Evolutionary conservation across 2,329 filamentous ascomycete genomes (phyloP).

Genomic region (Tolypocladium capitatum): DNA sequence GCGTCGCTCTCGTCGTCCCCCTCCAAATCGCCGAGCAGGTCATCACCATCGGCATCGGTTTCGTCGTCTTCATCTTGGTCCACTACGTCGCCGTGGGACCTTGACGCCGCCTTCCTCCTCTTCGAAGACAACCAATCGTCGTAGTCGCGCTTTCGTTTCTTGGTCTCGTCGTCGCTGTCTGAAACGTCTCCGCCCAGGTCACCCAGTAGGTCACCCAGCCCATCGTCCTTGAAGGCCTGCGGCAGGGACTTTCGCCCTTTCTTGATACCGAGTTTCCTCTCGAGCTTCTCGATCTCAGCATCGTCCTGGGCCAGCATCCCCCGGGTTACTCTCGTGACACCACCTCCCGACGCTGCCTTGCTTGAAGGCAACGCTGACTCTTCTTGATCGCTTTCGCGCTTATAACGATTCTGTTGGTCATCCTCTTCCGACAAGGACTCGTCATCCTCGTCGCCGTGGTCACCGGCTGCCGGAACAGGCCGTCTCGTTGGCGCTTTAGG

Average conservation of each 20-base stretch:
- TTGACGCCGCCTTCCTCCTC: constrained; percentile 20
- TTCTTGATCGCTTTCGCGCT: constrained; percentile 8
- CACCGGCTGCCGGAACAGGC: not conserved
- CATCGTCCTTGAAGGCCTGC: constrained; percentile 67
- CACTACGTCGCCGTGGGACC: not conserved
- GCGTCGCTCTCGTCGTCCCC: constrained; percentile 13
- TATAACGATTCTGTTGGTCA: constrained; percentile 6
- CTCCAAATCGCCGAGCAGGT: constrained; percentile 5
- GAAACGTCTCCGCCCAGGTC: constrained; percentile 38
- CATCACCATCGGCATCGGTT: not conserved
- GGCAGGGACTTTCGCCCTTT: constrained; percentile 62
- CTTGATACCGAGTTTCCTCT: constrained; percentile 74
- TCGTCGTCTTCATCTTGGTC: not conserved
- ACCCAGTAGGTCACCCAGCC: constrained; percentile 64
- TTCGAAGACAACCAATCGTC: constrained; percentile 49
- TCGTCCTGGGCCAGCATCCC: constrained; percentile 66
- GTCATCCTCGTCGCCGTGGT: constrained; percentile 3
- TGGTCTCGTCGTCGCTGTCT: constrained; percentile 41
- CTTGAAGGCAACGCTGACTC: constrained; percentile 13
- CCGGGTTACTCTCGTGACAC: constrained; percentile 16
- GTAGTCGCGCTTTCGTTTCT: constrained; percentile 45
- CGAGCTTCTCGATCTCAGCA: constrained; percentile 73
- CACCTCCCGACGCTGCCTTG: constrained; percentile 14
- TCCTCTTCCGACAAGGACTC: not conserved
- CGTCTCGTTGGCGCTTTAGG: not conserved